Percentiles rank a stretch among this genome's conserved stretches.
Conservation (phyloP, 208 protist species). For the Trypanosomatidae sp. region DNA sequence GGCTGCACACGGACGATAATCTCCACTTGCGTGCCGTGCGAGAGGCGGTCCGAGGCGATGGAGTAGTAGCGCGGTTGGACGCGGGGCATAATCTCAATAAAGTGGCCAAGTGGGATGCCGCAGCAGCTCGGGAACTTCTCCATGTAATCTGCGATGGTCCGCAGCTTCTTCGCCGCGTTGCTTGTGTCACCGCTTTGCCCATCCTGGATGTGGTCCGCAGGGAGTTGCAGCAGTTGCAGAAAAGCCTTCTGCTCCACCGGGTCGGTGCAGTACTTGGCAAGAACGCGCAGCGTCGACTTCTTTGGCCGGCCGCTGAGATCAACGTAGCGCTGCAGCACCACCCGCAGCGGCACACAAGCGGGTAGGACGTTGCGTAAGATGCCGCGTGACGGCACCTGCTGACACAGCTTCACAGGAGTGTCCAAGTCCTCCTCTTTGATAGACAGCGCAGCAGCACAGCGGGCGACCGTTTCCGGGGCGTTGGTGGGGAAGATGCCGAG, state of each 20-base stretch:
- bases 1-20: constrained; percentile 81
- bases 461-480: constrained; percentile 64
- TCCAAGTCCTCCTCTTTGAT: constrained; percentile 40
- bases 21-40: constrained; percentile 64
- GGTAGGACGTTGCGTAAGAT: constrained; percentile 64
- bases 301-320: constrained; percentile 69
- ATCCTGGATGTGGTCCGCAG: not conserved
- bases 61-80: constrained; percentile 96
- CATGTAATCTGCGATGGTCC: constrained; percentile 68
- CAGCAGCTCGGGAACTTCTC: constrained; percentile 70
- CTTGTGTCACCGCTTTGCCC: not conserved
- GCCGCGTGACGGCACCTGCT: constrained; percentile 26
- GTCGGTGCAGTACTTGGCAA: constrained; percentile 71
- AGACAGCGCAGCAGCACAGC: constrained; percentile 42
- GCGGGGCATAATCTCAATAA: constrained; percentile 91
- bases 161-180: constrained; percentile 20
- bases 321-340: constrained; percentile 75
- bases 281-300: constrained; percentile 59
- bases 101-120: constrained; percentile 54
- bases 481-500: constrained; percentile 90
- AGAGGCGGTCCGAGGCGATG: constrained; percentile 90
- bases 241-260: constrained; percentile 51
- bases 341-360: constrained; percentile 44
- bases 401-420: constrained; percentile 51
- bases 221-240: constrained; percentile 31